Percentiles rank a stretch among this genome's conserved stretches.
Evolutionary conservation across 2,329 filamentous ascomycete genomes (phyloP).

Genomic region (Ustulina deusta): DNA sequence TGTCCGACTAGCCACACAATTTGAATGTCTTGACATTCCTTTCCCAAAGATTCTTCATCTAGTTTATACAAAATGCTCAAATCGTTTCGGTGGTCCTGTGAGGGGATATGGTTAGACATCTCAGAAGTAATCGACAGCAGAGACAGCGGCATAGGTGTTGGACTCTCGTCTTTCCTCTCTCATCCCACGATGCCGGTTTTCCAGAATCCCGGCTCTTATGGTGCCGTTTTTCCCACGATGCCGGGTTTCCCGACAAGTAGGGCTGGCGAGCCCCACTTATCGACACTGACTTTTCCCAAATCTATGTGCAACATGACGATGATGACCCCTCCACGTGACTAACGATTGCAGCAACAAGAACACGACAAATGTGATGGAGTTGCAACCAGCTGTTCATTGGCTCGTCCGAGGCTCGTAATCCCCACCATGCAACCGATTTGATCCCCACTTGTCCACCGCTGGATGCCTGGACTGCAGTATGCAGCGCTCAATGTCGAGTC

Average conservation of each 20-base stretch:
- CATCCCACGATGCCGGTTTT: slow-evolving; percentile 20
- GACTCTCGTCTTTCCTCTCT: not conserved
- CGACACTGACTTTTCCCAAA: slow-evolving; percentile 14
- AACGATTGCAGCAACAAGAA: not conserved
- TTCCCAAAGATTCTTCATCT: not conserved
- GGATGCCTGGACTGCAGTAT: slow-evolving; percentile 1
- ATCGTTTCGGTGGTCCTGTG: not conserved
- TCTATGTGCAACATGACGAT: not conserved
- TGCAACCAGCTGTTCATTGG: slow-evolving; percentile 26
- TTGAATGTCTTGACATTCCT: not conserved
- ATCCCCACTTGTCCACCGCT: slow-evolving; percentile 17
- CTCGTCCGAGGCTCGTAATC: not conserved
- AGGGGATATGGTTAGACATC: not conserved
- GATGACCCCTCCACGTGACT: slow-evolving; percentile 7
- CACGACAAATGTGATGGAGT: slow-evolving; percentile 11
- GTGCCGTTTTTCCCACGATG: slow-evolving; percentile 31
- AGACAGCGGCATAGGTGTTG: not conserved
- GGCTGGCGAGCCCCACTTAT: slow-evolving; percentile 35
- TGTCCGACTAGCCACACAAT: not conserved
- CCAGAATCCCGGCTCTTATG: not conserved
- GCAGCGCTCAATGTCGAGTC: slow-evolving; percentile 24
- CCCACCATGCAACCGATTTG: slow-evolving; percentile 2
- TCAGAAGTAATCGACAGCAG: not conserved
- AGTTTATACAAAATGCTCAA: not conserved
- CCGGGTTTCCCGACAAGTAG: slow-evolving; percentile 37